Evolutionary conservation across 1,284 basidiomycete genomes (phyloP).

Genomic region (Ustilago loliicola): DNA sequence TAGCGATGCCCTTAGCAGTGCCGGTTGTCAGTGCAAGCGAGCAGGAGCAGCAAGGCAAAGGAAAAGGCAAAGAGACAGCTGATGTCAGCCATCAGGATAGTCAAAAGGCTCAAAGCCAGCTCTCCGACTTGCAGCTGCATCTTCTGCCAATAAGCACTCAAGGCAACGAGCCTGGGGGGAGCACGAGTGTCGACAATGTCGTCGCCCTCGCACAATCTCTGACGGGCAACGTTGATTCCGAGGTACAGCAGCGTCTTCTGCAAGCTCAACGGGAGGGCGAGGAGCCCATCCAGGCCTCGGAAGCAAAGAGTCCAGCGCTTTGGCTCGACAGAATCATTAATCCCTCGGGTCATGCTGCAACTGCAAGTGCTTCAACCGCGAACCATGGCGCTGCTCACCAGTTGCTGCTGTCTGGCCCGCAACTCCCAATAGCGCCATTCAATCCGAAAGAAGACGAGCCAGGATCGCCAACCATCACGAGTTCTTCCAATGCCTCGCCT

Average conservation of each 20-base stretch:
- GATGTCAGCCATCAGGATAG: neutral
- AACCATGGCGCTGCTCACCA: neutral
- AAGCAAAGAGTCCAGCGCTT: neutral
- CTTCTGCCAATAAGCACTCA: neutral
- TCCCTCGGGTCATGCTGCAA: neutral
- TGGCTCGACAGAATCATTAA: neutral
- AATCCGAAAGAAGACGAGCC: neutral
- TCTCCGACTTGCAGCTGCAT: neutral
- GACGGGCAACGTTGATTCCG: slow-evolving; percentile 5
- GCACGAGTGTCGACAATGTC: neutral
- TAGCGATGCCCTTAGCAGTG: slow-evolving; percentile 10
- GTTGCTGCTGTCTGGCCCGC: neutral
- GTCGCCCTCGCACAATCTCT: neutral
- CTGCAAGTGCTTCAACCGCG: neutral
- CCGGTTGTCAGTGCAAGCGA: neutral
- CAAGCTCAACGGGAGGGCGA: neutral
- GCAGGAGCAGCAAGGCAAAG: neutral
- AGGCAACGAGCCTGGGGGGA: neutral
- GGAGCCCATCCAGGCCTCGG: neutral
- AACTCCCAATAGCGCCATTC: neutral
- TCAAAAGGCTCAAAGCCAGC: neutral
- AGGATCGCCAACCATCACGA: neutral
- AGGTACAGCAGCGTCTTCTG: neutral
- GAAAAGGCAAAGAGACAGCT: neutral
- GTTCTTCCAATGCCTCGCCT: neutral